Base-by-base conservation (phyloP, 164 flowering plant species). In the Kalanchoe fedtschenkoi region DNA sequence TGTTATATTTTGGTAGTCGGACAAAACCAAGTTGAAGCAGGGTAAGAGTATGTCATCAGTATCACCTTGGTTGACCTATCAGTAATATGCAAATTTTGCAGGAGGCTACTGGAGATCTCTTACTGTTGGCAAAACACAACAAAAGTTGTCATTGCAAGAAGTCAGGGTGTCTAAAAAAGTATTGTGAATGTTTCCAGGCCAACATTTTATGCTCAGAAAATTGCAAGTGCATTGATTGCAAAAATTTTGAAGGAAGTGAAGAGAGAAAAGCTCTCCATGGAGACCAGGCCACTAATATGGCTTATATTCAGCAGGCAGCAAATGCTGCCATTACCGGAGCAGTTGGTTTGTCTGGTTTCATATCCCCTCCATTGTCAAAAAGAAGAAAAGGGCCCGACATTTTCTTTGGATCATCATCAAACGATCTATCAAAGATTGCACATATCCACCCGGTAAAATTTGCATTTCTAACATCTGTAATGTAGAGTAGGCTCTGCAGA, bases 101-200 rank as follows among this genome's bases (percentile, higher is more conserved):
- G 96, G 96, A 84, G 65, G 87, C 85, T 57, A 68, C 72, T 17
- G 75, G 77, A 24, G 51, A 43, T 43, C 22, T 21, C 37, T 89
- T 86, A 34, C 69, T 66, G 61, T 74, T 76, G 60, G 26, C 82
- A 63, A 92, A 85, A 72, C 97, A 92, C 79, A 83, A 89, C 76
- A 92, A 92, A 78, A 97, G 98, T 65, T 92, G 98, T 61, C 87
- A 92, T 55, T 92, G 98, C 83, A 92, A 83, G 85, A 92, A 86
- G 71, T 92, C 98, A 60, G 97, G 98, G 22, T 92, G 98, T 71
- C 93, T 92, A 43, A 92, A 92, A 77, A 92, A 92, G 73, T 92
- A 92, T 62, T 92, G 98, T 58, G 98, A 92, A 67, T 92, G 98
- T 72, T 92, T 88, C 68, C 98, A 92, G 65, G 96, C 97, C 58